A percentile compares a stretch with the other conserved stretches of the same genome.
Evolutionary conservation across 768 basidiomycete genomes (phyloP).

Genomic region (Collybia sordida): DNA sequence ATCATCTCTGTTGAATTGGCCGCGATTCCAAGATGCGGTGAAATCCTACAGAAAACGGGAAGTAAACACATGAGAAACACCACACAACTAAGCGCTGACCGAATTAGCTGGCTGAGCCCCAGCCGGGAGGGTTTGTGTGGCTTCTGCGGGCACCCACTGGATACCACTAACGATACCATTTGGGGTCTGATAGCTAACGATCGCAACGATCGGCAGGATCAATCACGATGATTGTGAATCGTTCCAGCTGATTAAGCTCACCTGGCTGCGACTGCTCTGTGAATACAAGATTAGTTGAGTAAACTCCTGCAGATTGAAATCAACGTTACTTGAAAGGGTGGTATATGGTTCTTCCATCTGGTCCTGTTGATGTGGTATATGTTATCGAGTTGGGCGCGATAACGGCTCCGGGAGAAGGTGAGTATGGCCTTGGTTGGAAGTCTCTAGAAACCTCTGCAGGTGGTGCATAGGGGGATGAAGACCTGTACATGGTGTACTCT

Average conservation of each 20-base stretch:
- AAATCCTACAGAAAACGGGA: conserved; percentile 45
- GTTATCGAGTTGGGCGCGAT: conserved; percentile 70
- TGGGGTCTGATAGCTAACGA: conserved; percentile 66
- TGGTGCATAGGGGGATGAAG: conserved; percentile 27
- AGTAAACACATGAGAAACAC: conserved; percentile 8
- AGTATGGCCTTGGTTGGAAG: conserved; percentile 11
- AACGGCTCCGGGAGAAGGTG: conserved; percentile 25
- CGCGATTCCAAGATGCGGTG: conserved; percentile 53
- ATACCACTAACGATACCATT: conserved; percentile 67
- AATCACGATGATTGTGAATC: neutral
- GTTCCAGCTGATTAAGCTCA: conserved; percentile 21
- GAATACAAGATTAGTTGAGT: conserved; percentile 17
- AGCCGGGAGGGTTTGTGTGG: conserved; percentile 56
- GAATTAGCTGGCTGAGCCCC: conserved; percentile 60
- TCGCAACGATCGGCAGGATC: conserved; percentile 20
- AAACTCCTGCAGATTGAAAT: conserved; percentile 11
- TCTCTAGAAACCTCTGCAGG: conserved; percentile 10
- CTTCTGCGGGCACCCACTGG: conserved; percentile 70
- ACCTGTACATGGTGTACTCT: conserved; percentile 28
- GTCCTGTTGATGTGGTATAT: conserved; percentile 63
- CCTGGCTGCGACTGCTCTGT: conserved; percentile 76
- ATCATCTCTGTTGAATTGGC: conserved; percentile 36
- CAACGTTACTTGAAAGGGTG: conserved; percentile 72
- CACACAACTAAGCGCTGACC: conserved; percentile 32
- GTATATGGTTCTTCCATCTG: conserved; percentile 65